Evolutionary conservation across 768 basidiomycete genomes (phyloP).

Genomic region (Xerocomellus intermedius): DNA sequence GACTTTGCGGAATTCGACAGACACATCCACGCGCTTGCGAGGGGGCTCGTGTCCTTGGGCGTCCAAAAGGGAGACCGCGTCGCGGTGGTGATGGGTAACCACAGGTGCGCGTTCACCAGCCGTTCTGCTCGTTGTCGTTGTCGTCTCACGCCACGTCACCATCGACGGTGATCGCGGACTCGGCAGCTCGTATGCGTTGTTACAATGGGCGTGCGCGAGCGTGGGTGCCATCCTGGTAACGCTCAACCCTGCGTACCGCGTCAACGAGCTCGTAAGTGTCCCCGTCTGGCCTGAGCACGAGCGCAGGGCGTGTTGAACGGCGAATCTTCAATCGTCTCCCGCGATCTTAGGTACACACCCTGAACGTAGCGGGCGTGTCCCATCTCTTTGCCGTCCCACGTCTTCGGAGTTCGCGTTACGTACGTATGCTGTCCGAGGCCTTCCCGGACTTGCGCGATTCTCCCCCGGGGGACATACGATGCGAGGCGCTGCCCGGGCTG

Average conservation of each 20-base stretch:
- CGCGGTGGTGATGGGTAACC: conserved; percentile 83
- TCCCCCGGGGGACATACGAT: conserved; percentile 54
- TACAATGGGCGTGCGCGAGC: conserved; percentile 86
- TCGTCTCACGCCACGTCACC: background rate
- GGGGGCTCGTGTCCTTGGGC: conserved; percentile 67
- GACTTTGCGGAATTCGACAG: conserved; percentile 66
- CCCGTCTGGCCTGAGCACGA: background rate
- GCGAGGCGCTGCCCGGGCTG: conserved; percentile 57
- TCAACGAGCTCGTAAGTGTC: conserved; percentile 61
- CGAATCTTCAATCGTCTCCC: background rate
- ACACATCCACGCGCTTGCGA: conserved; percentile 64
- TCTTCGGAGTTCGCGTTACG: conserved; percentile 62
- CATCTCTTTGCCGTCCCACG: conserved; percentile 73
- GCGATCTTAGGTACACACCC: conserved; percentile 49
- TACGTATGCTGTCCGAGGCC: conserved; percentile 55
- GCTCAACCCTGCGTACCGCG: conserved; percentile 77
- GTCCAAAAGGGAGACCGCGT: conserved; percentile 75
- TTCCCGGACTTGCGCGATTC: conserved; percentile 54
- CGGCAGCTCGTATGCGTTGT: conserved; percentile 67
- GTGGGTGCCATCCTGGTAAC: conserved; percentile 83
- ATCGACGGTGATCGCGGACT: background rate
- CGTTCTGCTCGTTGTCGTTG: background rate
- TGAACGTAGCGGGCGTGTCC: conserved; percentile 62
- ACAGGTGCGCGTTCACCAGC: conserved; percentile 48
- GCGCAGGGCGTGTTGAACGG: background rate